These are phyloP conservation scores for Termitomyces sp. DNA, from an alignment of 768 basidiomycete genomes.

Conservation along the genomic window DNA sequence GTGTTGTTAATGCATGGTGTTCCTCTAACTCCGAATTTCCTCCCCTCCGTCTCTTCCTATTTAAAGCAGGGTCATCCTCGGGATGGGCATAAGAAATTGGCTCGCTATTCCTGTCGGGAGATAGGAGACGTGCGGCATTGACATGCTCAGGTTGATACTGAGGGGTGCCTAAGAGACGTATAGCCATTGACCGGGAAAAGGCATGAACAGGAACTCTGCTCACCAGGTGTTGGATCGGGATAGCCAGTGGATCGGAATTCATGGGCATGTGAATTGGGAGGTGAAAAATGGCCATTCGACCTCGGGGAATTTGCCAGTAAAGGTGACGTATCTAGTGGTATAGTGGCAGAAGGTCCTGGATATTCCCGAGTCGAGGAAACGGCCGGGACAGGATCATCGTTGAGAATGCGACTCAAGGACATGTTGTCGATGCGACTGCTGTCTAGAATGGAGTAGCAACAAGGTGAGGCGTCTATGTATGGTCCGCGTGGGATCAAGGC, in stretches of 20 bases:
- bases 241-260: conserved; percentile 5
- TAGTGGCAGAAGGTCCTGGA: conserved; percentile 20
- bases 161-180: conserved; percentile 22
- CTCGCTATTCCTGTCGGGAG: conserved; percentile 31
- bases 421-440: conserved; percentile 28
- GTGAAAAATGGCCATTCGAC: conserved; percentile 19
- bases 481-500: conserved; percentile 31
- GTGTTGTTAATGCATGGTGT: conserved; percentile 35
- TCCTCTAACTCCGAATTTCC: conserved; percentile 47
- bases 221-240: conserved; percentile 9
- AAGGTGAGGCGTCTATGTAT: conserved; percentile 2
- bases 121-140: conserved; percentile 29
- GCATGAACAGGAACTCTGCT: conserved; percentile 1
- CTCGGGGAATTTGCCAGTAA: conserved; percentile 13
- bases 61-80: conserved; percentile 20
- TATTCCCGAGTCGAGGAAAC: conserved; percentile 26
- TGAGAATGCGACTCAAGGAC: conserved; percentile 78
- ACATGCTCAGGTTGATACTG: conserved; percentile 13
- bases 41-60: conserved; percentile 47
- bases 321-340: conserved; percentile 13
- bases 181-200: conserved; percentile 1
- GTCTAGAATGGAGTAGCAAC: conserved; percentile 3
- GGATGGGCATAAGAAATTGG: conserved; percentile 21
- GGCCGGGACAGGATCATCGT: conserved; percentile 57
- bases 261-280: conserved; percentile 1